Conservation (phyloP, 768 basidiomycete species). For the Piloderma croceum region DNA sequence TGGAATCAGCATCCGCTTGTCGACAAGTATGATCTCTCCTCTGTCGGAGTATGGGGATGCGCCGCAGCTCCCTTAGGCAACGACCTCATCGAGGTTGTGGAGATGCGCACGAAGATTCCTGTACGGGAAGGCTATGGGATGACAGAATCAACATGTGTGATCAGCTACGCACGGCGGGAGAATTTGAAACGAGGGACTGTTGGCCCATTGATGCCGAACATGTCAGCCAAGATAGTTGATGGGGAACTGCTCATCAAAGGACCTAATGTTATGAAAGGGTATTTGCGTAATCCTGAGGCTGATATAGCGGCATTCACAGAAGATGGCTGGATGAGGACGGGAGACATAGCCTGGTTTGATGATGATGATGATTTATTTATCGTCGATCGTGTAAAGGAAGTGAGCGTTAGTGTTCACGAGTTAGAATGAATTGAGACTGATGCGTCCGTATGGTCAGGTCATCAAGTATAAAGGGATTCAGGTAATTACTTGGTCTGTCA, state of each 20-base stretch:
- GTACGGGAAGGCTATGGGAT: conserved; percentile 39
- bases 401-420: no score
- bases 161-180: conserved; percentile 29
- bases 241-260: conserved; percentile 10
- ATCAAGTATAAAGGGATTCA: conserved; percentile 41
- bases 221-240: conserved; percentile 47
- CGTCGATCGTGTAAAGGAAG: conserved; percentile 45
- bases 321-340: no score
- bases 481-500: conserved; percentile 21
- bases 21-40: conserved; percentile 40
- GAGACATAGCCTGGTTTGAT: conserved; percentile 13
- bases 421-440: background rate
- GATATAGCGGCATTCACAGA: conserved; percentile 12
- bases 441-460: no score
- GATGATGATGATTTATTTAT: conserved; percentile 38
- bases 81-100: conserved; percentile 34
- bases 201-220: conserved; percentile 47
- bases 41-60: conserved; percentile 36
- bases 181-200: conserved; percentile 36
- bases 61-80: conserved; percentile 54
- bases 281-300: conserved; percentile 13
- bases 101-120: conserved; percentile 30
- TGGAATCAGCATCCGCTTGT: no score
- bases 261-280: conserved; percentile 13
- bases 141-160: conserved; percentile 51